Base-by-base conservation (phyloP, 2,329 filamentous ascomycete genomes). In the Claviceps quebecensis region DNA sequence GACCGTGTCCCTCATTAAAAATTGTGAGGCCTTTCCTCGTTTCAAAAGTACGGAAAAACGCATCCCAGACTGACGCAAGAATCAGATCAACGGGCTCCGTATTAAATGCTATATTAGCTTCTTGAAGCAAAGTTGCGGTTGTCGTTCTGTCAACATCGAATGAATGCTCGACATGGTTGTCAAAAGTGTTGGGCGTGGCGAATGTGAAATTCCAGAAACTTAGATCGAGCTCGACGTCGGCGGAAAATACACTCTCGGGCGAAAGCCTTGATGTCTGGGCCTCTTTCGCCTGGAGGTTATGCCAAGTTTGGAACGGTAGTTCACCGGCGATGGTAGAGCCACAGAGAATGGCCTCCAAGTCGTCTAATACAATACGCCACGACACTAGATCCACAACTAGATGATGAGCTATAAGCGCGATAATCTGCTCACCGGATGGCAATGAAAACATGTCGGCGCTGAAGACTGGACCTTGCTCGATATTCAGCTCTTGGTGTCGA, bases 361-460 rank as follows among this genome's bases (percentile, higher is more conserved):
- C 70, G 36, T 69, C 65, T 0, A 73, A 57, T 2, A 74, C 59
- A 5, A 71, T 62, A 5, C 69, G 61, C 72, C 72, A 75, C 0
- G 70, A 71, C 1, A 74, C 69, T 3, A 73, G 56, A 47, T 74
- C 71, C 14, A 74, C 63, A 3, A 68, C 63, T 0, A 69, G 57
- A 52, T 70, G 68, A n/a, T 69, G 67, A 4, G 60, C 63, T 6
- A 62, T 57, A 6, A 70, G 46, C 4, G 62, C 67, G 0, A 68
- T 44, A 1, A 58, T 44, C 34, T 65, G 63, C 16, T 56, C 36
- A 3, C 51, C 51, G 1, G 52, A 23, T 17, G 13, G 26, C 7
- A 52, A 16, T 3, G 45, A 45, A 19, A 48, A 48, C 23, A 52
- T 6, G 23, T 55, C 53, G 3, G 49, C 49, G 0, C 48, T 38